These are phyloP conservation scores for Dinochytrium kinnereticum DNA, from an alignment of 371 early-diverging fungal species.

Conservation along the genomic window DNA sequence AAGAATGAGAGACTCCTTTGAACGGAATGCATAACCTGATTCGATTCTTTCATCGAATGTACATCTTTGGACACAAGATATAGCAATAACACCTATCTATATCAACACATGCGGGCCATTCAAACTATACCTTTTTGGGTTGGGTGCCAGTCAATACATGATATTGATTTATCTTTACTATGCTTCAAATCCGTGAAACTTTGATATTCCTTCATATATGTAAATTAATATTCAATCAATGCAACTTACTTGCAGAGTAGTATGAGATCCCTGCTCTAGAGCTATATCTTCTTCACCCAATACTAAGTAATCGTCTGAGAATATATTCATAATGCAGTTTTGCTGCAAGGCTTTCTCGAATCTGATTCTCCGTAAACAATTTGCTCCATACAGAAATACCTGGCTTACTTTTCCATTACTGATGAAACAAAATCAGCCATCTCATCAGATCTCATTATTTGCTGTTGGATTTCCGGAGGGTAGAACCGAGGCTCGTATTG, in stretches of 20 bases:
- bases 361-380: conserved; percentile 27
- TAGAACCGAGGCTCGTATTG: conserved; percentile 58
- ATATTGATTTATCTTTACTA: conserved; percentile 60
- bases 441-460: conserved; percentile 38
- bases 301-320: conserved; percentile 52
- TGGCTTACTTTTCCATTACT: conserved; percentile 43
- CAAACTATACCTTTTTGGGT: conserved; percentile 42
- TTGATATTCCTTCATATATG: conserved; percentile 55
- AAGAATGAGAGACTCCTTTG: conserved; percentile 51
- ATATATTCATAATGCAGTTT: conserved; percentile 58
- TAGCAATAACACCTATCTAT: conserved; percentile 51
- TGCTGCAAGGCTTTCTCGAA: conserved; percentile 59
- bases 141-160: conserved; percentile 66
- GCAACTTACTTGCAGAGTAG: conserved; percentile 45
- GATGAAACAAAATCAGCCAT: conserved; percentile 45
- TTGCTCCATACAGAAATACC: background rate
- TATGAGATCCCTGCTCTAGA: conserved; percentile 58
- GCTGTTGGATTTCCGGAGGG: conserved; percentile 31
- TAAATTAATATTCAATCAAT: background rate
- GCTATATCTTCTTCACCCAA: conserved; percentile 61
- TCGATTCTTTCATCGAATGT: conserved; percentile 59
- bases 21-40: conserved; percentile 42
- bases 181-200: conserved; percentile 63
- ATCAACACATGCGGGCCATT: background rate
- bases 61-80: conserved; percentile 54